Base-by-base conservation (phyloP, 1,284 basidiomycete genomes). In the Leccinum solheimii region DNA sequence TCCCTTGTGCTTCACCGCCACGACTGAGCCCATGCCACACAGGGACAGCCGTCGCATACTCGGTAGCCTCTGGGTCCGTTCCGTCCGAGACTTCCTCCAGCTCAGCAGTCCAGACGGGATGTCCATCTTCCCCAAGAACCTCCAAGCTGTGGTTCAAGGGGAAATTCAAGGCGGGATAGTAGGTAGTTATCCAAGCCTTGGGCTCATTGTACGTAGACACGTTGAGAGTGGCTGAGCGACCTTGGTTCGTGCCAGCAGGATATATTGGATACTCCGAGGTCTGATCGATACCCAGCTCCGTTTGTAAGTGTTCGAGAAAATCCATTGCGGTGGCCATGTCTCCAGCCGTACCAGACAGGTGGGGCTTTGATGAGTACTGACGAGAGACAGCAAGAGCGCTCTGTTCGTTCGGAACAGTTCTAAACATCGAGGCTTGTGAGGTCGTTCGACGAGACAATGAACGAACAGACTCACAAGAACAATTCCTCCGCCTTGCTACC, bases 121-220 rank as follows among this genome's bases (percentile, higher is more conserved):
- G 21, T 23, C 21, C 21, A 23, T 23, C 21, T 23, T 23, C 21
- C 21, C 21, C 21, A 6, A 86, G 67, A 49, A 86, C 80, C 61
- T 81, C 77, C 9, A 86, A 70, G 55, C 77, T 77, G 54, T 77
- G 78, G 56, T 80, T 77, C 19, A 86, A 73, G 32, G 86, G 86
- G 8, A 77, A 82, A 74, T 89, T 88, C 75, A 90, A 76, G 32
- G 86, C 74, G 4, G 90, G 87, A 70, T 86, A 91, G 73, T 91
- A 91, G 54, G 77, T 75, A 59, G 82, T 81, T 58, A 87, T 81
- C 85, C 85, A 87, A 23, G 85, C 85, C 10, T 69, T 69, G 0
- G 85, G 81, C 45, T 74, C 67, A n/a, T 62, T 68, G 40, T 77
- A 71, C 64, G 74, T 69, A 49, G 75, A 68, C 56, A 84, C 80